Conservation (phyloP, 1,284 basidiomycete genomes). For the Irpex sp. region DNA sequence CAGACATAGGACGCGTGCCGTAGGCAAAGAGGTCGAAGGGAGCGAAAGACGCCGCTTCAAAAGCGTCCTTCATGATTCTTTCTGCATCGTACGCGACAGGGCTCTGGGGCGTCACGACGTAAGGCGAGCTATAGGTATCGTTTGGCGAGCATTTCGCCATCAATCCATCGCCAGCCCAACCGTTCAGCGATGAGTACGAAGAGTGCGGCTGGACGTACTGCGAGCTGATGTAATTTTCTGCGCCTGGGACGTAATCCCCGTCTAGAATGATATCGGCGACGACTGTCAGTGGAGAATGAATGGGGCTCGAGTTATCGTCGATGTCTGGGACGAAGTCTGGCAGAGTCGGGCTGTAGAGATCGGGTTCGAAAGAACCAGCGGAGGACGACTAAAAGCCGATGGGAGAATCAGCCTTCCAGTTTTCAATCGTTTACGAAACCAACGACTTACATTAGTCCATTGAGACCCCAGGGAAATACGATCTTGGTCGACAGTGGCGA, state of each 20-base stretch:
- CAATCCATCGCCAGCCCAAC: slow-evolving; percentile 25
- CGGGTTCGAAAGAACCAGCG: slow-evolving; percentile 1
- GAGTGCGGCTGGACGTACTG: slow-evolving; percentile 18
- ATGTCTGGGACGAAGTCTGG: slow-evolving; percentile 10
- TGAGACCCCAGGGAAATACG: not conserved
- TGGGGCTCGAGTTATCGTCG: slow-evolving; percentile 11
- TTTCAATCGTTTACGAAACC: not conserved
- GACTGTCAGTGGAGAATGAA: slow-evolving; percentile 11
- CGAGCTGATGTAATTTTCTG: slow-evolving; percentile 13
- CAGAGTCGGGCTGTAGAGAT: slow-evolving; percentile 7
- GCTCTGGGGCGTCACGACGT: slow-evolving; percentile 14
- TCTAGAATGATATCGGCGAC: slow-evolving; percentile 4
- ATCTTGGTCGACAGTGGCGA: not conserved
- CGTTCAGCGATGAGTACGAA: slow-evolving; percentile 28
- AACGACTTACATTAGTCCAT: not conserved
- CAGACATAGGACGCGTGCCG: not conserved
- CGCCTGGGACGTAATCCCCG: slow-evolving; percentile 5
- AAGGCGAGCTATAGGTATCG: slow-evolving; percentile 13
- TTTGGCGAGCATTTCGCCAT: slow-evolving; percentile 13
- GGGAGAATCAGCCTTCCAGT: not conserved
- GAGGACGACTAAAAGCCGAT: not conserved
- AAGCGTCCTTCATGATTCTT: slow-evolving; percentile 25
- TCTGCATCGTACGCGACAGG: slow-evolving; percentile 16
- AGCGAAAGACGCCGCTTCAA: slow-evolving; percentile 22
- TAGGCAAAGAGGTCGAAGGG: slow-evolving; percentile 18